phyloP scores from a whole-genome alignment of 495 filamentous ascomycete species.

The Pseudevernia furfuracea region DNA sequence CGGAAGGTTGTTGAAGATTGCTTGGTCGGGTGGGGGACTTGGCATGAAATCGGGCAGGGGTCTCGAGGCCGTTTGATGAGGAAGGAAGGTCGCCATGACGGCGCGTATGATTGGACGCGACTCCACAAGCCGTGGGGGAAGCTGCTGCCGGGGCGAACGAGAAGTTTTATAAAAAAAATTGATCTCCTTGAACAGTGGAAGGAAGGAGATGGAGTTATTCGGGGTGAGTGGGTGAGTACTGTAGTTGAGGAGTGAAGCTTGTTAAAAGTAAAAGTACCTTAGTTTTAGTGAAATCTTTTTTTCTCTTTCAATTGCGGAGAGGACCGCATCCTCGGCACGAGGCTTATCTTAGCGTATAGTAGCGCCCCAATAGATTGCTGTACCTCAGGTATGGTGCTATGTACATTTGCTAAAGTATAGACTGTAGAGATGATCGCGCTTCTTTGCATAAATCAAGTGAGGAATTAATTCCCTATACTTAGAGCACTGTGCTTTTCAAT shows the following conservation, averaged over 20 bases:
- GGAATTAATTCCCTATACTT: too few species aligned
- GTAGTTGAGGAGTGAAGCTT: not conserved
- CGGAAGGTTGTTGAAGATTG: slow-evolving; percentile 17
- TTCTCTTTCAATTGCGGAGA: not conserved
- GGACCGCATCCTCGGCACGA: too few species aligned
- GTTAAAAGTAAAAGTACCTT: too few species aligned
- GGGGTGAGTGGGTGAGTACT: not conserved
- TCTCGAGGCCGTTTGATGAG: slow-evolving; percentile 17
- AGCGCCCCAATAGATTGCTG: slow-evolving; percentile 3
- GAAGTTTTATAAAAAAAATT: too few species aligned
- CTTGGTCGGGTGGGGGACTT: slow-evolving; percentile 23
- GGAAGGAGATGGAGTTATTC: too few species aligned
- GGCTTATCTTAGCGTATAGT: slow-evolving; percentile 3
- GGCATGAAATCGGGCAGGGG: slow-evolving; percentile 17
- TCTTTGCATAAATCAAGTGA: too few species aligned
- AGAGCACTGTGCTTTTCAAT: too few species aligned
- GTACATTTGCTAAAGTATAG: too few species aligned
- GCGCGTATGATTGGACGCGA: slow-evolving; percentile 3
- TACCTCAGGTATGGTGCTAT: too few species aligned
- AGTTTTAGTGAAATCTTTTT: too few species aligned
- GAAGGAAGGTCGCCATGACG: slow-evolving; percentile 23
- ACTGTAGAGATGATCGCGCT: too few species aligned
- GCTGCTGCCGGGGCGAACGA: not conserved
- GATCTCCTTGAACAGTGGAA: too few species aligned
- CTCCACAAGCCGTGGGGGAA: not conserved